Evolutionary conservation across 495 filamentous ascomycete genomes (phyloP), one percentile per base, ranked within the genome.

Genomic region (Lophiotrema nucula): DNA sequence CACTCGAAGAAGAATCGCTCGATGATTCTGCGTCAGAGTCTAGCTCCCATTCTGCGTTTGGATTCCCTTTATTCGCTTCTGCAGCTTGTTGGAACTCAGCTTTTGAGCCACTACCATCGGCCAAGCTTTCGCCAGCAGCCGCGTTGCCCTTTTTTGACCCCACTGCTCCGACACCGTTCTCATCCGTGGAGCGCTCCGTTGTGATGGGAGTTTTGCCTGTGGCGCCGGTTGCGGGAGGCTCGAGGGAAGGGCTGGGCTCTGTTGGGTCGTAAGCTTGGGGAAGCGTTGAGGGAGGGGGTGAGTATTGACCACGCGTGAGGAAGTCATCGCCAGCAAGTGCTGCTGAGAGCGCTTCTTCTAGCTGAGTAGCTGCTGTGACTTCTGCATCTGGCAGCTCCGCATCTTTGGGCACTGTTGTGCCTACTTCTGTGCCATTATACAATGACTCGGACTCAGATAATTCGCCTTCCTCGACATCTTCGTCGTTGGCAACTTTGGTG

Each of bases 1-100:
- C 77, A 19, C 63, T 66, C 1, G 58, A 62, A 16, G 47, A 47
- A 3, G 78, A 78, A 23, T 78, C 78, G 13, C 73, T 37, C 19
- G 39, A 76, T n/a, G 77, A 74, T 2, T 78, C 83, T 2, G 18
- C 41, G 21, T 44, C 24, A 12, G 86, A 86, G 64, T 88, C 84
- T 19, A 83, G 70, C 66, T 87, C 81, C 79, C 84, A 88, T 56
- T 90, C 89, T 3, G 88, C 86, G 52, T 88, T 81, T 28, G 77
- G 79, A 52, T 84, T 80, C 62, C 80, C 81, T 43, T 80, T 80
- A 27, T 77, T 76, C 4, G 71, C 73, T 39, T 73, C 67, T 3
- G 69, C 76, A 16, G 67, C 69, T 23, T 63, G 66, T 35, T 73
- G 60, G 62, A 76, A 76, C 22, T 73, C 70, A 2, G 64, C 62